Evolutionary conservation across 139 green algal genomes (phyloP).

Genomic region (Chlorella sorokiniana): DNA sequence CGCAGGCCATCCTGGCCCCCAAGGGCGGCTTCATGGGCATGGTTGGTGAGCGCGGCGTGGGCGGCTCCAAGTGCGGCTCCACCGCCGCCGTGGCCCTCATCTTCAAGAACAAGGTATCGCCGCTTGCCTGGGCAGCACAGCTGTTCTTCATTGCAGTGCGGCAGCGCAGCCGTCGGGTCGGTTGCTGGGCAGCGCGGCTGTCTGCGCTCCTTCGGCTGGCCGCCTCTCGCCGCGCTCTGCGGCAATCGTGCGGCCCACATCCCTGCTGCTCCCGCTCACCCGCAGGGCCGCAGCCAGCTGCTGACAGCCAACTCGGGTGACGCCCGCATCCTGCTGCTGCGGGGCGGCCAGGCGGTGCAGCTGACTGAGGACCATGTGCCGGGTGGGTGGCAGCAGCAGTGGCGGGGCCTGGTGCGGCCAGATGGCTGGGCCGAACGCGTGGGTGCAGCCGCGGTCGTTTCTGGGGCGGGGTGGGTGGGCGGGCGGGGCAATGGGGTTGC

Average conservation of each 20-base stretch:
- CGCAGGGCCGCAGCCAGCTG: conserved; percentile 46
- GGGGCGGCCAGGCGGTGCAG: conserved; percentile 65
- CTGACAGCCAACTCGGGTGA: conserved; percentile 91
- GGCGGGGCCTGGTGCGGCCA: background rate
- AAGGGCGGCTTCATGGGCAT: conserved; percentile 81
- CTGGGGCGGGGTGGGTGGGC: no score
- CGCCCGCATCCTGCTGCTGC: conserved; percentile 80
- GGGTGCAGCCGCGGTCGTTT: no score
- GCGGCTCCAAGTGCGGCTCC: conserved; percentile 87
- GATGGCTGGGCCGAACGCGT: no score
- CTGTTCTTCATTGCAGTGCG: background rate
- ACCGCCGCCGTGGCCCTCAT: conserved; percentile 72
- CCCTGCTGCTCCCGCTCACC: background rate
- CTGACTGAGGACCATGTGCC: conserved; percentile 92
- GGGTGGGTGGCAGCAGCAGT: conserved; percentile 53
- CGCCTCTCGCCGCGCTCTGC: background rate
- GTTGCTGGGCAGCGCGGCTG: background rate
- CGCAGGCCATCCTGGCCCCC: conserved; percentile 59
- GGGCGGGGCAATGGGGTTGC: no score
- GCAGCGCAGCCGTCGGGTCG: background rate
- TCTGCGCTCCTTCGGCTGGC: background rate
- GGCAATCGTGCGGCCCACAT: background rate
- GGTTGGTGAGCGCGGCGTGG: conserved; percentile 84
- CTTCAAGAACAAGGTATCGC: conserved; percentile 28
- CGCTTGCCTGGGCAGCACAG: background rate